Percentiles rank a stretch among this genome's conserved stretches.
phyloP scores from a whole-genome alignment of 1,284 basidiomycete genomes.

The Cystobasidiaceae sp. region DNA sequence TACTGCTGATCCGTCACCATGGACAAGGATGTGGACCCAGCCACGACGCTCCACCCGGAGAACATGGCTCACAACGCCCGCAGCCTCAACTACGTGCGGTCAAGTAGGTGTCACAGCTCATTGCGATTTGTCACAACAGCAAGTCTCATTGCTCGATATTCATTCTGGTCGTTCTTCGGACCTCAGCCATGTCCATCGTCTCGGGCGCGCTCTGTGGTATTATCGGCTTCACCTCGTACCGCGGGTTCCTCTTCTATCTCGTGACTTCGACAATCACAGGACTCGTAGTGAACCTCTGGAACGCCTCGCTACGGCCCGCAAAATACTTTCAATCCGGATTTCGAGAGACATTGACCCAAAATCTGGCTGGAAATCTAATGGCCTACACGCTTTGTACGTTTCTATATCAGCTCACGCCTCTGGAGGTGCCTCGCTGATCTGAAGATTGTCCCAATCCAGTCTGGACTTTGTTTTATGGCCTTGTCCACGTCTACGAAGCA shows the following conservation, averaged over 20 bases:
- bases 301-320: background rate
- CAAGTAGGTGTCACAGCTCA: background rate
- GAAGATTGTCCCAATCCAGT: background rate
- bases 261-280: conserved; percentile 8
- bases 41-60: conserved; percentile 11
- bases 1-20: background rate
- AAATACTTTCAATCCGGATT: conserved; percentile 18
- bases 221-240: conserved; percentile 21
- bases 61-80: conserved; percentile 27
- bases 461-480: conserved; percentile 27
- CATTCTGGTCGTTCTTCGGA: no score
- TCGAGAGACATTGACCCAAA: conserved; percentile 14
- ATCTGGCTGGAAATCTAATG: conserved; percentile 15
- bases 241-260: conserved; percentile 26
- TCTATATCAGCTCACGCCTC: background rate
- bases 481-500: conserved; percentile 30
- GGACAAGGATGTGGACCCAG: conserved; percentile 20
- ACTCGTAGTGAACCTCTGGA: conserved; percentile 10
- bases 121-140: background rate
- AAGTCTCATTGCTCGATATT: background rate
- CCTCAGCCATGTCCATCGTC: conserved; percentile 16
- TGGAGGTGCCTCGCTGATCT: background rate
- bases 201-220: conserved; percentile 17
- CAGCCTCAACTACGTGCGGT: conserved; percentile 20
- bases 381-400: conserved; percentile 17